Evolutionary conservation across 805 yeast genomes (phyloP).

Genomic region (Candida dajiaensis): DNA sequence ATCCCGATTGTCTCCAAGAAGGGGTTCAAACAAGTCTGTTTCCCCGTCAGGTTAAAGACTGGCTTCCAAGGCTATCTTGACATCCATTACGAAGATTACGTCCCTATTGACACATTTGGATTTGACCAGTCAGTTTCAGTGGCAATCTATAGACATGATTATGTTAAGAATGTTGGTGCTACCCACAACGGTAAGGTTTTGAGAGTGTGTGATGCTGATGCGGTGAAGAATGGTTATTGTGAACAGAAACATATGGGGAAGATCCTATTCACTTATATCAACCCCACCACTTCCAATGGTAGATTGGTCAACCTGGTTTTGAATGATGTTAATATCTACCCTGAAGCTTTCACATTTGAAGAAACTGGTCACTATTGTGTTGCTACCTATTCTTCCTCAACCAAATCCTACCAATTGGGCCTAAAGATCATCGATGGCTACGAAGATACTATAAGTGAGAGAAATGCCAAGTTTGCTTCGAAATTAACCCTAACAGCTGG

Average conservation of each 20-base stretch:
- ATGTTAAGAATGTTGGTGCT: not conserved
- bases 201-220: not conserved
- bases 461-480: not conserved
- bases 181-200: not conserved
- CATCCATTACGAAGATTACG: not conserved
- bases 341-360: not conserved
- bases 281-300: not conserved
- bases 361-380: not conserved
- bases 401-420: not conserved
- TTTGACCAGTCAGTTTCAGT: not conserved
- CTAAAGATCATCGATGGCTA: not conserved
- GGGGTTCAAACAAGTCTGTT: not conserved
- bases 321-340: not conserved
- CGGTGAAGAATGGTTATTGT: not conserved
- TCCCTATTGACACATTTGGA: not conserved
- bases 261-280: not conserved
- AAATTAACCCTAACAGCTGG: not conserved
- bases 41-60: not conserved
- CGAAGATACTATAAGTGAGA: not conserved
- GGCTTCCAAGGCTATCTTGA: not conserved
- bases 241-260: not conserved
- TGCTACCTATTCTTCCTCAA: not conserved
- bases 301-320: not conserved
- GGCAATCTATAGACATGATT: not conserved
- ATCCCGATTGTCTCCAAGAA: not conserved